Percentiles rank a stretch among this genome's conserved stretches.
Evolutionary conservation across 2,329 filamentous ascomycete genomes (phyloP).

Genomic region (Hymenoscyphus infarciens): DNA sequence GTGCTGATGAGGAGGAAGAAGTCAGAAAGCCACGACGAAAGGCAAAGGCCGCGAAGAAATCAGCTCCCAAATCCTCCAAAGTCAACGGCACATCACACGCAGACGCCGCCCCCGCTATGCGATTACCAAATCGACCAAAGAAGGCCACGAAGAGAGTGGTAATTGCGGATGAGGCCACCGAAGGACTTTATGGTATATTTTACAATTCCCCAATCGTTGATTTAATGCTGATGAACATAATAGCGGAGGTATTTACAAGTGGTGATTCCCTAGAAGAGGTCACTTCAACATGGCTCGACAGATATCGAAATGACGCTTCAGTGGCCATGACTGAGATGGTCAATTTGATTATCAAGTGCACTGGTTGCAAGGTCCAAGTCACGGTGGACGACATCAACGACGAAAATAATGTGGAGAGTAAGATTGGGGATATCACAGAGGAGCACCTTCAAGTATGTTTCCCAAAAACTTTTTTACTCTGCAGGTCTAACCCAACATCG

Average conservation of each 20-base stretch:
- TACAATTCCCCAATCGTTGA: background rate
- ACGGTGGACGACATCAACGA: constrained; percentile 83
- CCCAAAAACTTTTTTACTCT: background rate
- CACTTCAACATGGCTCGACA: constrained; percentile 57
- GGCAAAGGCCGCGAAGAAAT: constrained; percentile 45
- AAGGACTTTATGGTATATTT: constrained; percentile 31
- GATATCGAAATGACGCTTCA: constrained; percentile 52
- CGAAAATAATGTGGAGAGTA: constrained; percentile 77
- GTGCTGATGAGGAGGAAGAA: constrained; percentile 48
- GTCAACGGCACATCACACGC: constrained; percentile 56
- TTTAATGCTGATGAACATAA: constrained; percentile 23
- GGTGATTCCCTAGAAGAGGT: constrained; percentile 54
- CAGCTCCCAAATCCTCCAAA: constrained; percentile 61
- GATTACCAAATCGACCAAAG: constrained; percentile 32
- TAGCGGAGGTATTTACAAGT: constrained; percentile 62
- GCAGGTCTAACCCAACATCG: constrained; percentile 11
- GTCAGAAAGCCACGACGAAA: constrained; percentile 38
- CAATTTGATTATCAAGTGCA: constrained; percentile 65
- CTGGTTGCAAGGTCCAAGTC: constrained; percentile 78
- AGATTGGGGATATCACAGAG: constrained; percentile 79
- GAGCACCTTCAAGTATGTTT: constrained; percentile 72
- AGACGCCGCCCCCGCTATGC: constrained; percentile 51
- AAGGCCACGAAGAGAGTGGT: constrained; percentile 39
- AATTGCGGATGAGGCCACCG: constrained; percentile 40
- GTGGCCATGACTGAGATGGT: constrained; percentile 59